Base-by-base conservation (phyloP, 768 basidiomycete species). In the Auricularia auricula-judae region DNA sequence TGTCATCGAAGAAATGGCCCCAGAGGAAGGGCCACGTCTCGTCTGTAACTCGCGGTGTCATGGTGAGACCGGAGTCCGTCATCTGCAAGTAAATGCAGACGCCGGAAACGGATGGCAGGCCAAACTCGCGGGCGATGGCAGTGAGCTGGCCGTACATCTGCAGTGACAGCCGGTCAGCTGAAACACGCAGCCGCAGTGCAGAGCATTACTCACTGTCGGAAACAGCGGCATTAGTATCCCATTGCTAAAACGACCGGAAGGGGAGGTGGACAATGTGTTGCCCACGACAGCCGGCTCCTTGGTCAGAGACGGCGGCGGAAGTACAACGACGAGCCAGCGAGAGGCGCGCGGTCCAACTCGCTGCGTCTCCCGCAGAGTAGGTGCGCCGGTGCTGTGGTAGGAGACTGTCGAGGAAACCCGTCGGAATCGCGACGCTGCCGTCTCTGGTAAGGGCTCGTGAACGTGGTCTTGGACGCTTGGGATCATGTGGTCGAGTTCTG, bases 101-200 rank as follows among this genome's bases (percentile, higher is more conserved):
- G 29, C 91, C 91, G 8, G 81, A 72, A 23, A 81, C 86, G 71
- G 86, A 89, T 0, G 91, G 91, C 68, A 92, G 88, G 70, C 84
- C 87, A 75, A 86, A 92, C 72, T 93, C 90, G 61, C 84, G 82
- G 3, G 89, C 88, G 66, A 93, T 91, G 10, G 89, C 87, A 35
- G 81, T 80, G 39, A 92, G 76, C 73, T 93, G 91, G 16, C 81
- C 84, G 70, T 84, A 85, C 79, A 92, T 83, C 91, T 93, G 62
- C 7, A 64, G 10, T 23, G 29, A 36, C 35, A 68, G 44, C 70
- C 39, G 8, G 65, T 51, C 56, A 56, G 43, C 63, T 21, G 43
- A 29, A 44, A 54, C 62, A 34, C 35, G 44, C 59, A 62, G 35
- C 53, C 18, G 56, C 34, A 43, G 67, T 70, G 65, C 47, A 12